phyloP scores from a whole-genome alignment of 768 basidiomycete genomes.

The Pleurotus tuber-regium region DNA sequence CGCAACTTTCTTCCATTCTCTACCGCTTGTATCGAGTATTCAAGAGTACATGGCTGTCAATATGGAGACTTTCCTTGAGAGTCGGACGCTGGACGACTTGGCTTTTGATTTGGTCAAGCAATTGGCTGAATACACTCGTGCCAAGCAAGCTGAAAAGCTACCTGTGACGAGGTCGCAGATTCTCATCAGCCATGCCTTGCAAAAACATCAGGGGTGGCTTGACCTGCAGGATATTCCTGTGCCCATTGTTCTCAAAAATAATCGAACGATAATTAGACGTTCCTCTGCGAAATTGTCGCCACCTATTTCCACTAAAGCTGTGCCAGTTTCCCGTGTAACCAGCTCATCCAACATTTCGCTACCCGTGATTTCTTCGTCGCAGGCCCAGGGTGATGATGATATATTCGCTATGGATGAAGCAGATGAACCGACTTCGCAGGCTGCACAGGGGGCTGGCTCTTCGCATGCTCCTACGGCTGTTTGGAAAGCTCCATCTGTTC shows the following conservation, averaged over 20 bases:
- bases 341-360: constrained; percentile 19
- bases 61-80: constrained; percentile 85
- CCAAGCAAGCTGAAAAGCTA: constrained; percentile 61
- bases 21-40: constrained; percentile 63
- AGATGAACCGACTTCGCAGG: constrained; percentile 32
- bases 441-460: too few species aligned
- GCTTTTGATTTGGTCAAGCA: constrained; percentile 61
- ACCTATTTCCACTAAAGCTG: constrained; percentile 17
- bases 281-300: constrained; percentile 14
- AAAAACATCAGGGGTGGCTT: constrained; percentile 70
- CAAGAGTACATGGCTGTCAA: constrained; percentile 80
- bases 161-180: constrained; percentile 60
- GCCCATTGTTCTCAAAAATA: constrained; percentile 38
- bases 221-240: constrained; percentile 63
- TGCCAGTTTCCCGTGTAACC: constrained; percentile 13
- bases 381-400: constrained; percentile 58
- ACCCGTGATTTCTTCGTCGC: constrained; percentile 20
- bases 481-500: constrained; percentile 49
- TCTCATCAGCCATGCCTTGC: constrained; percentile 53
- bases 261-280: constrained; percentile 10
- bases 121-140: constrained; percentile 55
- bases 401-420: constrained; percentile 84
- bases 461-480: constrained; percentile 33
- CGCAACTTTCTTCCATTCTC: constrained; percentile 75
- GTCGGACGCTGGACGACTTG: constrained; percentile 75